Percentiles rank a stretch among this genome's conserved stretches.
Evolutionary conservation across 2,329 filamentous ascomycete genomes (phyloP).

Genomic region (Epichloe elymi): DNA sequence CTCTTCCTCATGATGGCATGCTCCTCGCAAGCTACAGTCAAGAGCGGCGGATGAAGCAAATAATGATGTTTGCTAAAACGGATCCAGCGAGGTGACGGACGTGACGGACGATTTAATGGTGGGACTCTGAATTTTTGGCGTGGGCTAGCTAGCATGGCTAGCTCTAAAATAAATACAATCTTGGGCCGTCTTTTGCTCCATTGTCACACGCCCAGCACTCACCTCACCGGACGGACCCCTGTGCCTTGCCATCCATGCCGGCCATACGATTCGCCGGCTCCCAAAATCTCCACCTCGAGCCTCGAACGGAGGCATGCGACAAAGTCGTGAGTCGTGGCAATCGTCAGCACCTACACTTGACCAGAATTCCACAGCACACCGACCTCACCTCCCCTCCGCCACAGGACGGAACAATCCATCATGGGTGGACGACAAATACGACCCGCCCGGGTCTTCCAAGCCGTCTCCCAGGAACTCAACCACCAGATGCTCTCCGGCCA

Average conservation of each 20-base stretch:
- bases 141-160: background rate
- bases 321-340: background rate
- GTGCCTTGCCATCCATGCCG: constrained; percentile 1
- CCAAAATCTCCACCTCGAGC: constrained; percentile 8
- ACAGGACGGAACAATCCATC: constrained; percentile 1
- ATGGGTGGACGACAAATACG: constrained; percentile 33
- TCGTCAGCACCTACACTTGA: background rate
- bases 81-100: background rate
- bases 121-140: background rate
- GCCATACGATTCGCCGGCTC: constrained; percentile 12
- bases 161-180: background rate
- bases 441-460: constrained; percentile 34
- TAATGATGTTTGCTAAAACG: background rate
- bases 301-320: background rate
- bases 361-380: background rate
- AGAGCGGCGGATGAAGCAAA: background rate
- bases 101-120: background rate
- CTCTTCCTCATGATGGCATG: constrained; percentile 34
- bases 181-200: background rate
- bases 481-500: constrained; percentile 24
- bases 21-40: constrained; percentile 1
- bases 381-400: background rate
- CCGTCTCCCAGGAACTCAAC: constrained; percentile 30
- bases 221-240: background rate
- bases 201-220: background rate